Evolutionary conservation across 2,329 filamentous ascomycete species (phyloP).

Genomic region (Curvularia lunata): DNA sequence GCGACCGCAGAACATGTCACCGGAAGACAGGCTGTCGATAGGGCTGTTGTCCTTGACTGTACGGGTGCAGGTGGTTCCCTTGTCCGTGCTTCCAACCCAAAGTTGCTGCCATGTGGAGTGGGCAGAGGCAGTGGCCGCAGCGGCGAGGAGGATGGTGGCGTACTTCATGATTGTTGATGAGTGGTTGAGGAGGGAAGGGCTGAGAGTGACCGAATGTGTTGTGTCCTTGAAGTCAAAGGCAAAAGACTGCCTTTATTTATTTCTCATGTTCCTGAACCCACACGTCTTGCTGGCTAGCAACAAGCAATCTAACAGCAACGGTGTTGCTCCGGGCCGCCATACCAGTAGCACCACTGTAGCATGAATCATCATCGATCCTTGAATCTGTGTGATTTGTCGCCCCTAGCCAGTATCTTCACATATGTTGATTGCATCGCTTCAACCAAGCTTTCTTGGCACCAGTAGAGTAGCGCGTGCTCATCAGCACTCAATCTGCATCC

Average conservation of each 20-base stretch:
- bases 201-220: not conserved
- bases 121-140: conserved; percentile 44
- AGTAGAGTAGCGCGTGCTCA: conserved; percentile 17
- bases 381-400: conserved; percentile 7
- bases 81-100: conserved; percentile 46
- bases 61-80: conserved; percentile 38
- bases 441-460: conserved; percentile 28
- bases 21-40: conserved; percentile 35
- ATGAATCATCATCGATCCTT: conserved; percentile 18
- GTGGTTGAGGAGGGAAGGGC: not conserved
- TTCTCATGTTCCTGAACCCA: not conserved
- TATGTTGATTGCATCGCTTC: conserved; percentile 26
- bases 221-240: not conserved
- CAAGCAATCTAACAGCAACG: conserved; percentile 22
- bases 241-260: conserved; percentile 21
- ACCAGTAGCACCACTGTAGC: conserved; percentile 4
- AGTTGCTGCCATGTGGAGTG: conserved; percentile 50
- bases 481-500: conserved; percentile 19
- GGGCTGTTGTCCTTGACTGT: conserved; percentile 48
- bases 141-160: conserved; percentile 40
- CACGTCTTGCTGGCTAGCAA: not conserved
- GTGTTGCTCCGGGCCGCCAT: conserved; percentile 20
- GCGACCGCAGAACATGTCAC: conserved; percentile 48
- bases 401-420: conserved; percentile 12
- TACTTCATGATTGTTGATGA: conserved; percentile 36